These are phyloP conservation scores for Colletotrichum kahawae DNA, from an alignment of 2,329 filamentous ascomycete genomes.

Conservation along the genomic window DNA sequence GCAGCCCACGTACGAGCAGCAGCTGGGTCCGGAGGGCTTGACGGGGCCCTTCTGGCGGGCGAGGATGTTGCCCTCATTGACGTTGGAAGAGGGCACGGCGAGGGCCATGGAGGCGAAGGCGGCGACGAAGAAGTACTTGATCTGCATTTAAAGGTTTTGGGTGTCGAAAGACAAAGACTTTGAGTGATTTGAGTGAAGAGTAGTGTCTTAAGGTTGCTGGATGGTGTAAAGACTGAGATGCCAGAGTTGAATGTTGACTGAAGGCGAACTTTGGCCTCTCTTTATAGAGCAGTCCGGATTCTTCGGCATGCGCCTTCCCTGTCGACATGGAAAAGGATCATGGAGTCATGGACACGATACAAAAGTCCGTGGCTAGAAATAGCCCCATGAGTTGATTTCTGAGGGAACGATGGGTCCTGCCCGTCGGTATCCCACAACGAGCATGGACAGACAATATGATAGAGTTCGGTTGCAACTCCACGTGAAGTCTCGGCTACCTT, in stretches of 20 bases:
- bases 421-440: neutral
- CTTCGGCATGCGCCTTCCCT: neutral
- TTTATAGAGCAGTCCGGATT: neutral
- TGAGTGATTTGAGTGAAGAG: neutral
- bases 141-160: neutral
- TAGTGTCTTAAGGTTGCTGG: accelerated
- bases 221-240: neutral
- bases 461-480: neutral
- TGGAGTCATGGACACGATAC: neutral
- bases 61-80: neutral
- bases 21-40: neutral
- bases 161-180: neutral
- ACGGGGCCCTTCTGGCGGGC: neutral
- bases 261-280: neutral
- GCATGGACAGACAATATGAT: neutral
- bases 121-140: neutral
- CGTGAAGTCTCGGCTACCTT: neutral
- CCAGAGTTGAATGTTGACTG: accelerated
- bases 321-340: neutral
- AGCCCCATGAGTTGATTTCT: neutral
- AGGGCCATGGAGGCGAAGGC: neutral
- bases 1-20: neutral
- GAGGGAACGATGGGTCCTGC: neutral
- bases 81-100: neutral
- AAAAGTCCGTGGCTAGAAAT: neutral